phyloP scores from a whole-genome alignment of 164 flowering plant species.

The Houttuynia cordata region DNA sequence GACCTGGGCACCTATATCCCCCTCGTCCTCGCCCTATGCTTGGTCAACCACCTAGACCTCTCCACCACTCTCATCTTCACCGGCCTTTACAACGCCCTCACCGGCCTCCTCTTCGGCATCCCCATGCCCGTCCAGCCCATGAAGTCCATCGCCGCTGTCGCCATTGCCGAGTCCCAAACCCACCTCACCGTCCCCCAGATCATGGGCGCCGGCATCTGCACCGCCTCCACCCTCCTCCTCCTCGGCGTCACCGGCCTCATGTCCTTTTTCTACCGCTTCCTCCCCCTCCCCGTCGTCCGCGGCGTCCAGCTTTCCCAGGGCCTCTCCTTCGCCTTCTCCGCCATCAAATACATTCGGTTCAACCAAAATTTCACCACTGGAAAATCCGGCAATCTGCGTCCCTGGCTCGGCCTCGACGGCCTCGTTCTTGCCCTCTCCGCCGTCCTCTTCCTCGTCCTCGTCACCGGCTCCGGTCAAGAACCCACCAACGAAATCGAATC shows the following conservation, averaged over 20 bases:
- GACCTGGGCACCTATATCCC: conserved; percentile 93
- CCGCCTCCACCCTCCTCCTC: conserved; percentile 52
- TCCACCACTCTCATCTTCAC: conserved; percentile 77
- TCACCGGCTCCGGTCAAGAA: conserved; percentile 47
- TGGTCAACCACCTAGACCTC: conserved; percentile 59
- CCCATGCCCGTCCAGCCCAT: conserved; percentile 98
- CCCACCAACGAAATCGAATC: background rate
- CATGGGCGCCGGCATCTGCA: conserved; percentile 68
- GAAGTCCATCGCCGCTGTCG: conserved; percentile 94
- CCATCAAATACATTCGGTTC: conserved; percentile 63
- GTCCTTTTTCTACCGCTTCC: conserved; percentile 51
- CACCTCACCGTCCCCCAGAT: conserved; percentile 57
- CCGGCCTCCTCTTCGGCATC: conserved; percentile 63
- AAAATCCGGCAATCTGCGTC: conserved; percentile 32
- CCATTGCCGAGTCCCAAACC: conserved; percentile 48
- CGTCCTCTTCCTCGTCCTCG: conserved; percentile 35
- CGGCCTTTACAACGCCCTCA: conserved; percentile 61
- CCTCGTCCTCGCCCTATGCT: conserved; percentile 55
- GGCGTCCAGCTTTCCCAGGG: conserved; percentile 93
- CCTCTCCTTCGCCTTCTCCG: conserved; percentile 72
- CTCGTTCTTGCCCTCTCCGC: conserved; percentile 49
- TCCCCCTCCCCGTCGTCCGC: conserved; percentile 85
- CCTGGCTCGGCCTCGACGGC: conserved; percentile 76
- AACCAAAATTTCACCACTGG: conserved; percentile 45
- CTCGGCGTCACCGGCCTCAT: conserved; percentile 81